Percentiles rank a stretch among this genome's conserved stretches.
Evolutionary conservation across 768 basidiomycete species (phyloP).

Genomic region (Hemileccinum impolitum): DNA sequence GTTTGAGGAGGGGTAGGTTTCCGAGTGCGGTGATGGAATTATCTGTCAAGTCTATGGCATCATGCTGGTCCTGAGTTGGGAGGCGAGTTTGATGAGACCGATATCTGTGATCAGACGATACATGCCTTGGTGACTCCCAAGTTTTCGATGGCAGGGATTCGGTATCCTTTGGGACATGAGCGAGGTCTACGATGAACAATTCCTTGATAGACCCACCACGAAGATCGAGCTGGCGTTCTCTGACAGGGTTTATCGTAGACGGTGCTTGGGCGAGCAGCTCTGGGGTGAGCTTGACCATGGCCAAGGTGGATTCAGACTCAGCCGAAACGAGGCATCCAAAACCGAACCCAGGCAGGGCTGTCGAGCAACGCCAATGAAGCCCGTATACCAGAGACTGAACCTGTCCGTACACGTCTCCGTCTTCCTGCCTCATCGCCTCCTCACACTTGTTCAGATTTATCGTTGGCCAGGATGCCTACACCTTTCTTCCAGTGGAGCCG

Average conservation of each 20-base stretch:
- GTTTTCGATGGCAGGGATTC: conserved; percentile 96
- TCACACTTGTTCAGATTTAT: conserved; percentile 46
- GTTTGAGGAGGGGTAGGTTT: conserved; percentile 84
- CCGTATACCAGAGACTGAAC: conserved; percentile 69
- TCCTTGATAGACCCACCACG: conserved; percentile 54
- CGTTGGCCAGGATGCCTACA: conserved; percentile 72
- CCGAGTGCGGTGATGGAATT: conserved; percentile 80
- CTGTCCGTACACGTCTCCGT: conserved; percentile 43
- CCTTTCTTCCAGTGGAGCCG: conserved; percentile 66
- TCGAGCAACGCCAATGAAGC: conserved; percentile 49
- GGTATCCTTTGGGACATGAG: conserved; percentile 61
- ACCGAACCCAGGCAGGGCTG: conserved; percentile 1
- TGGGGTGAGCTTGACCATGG: conserved; percentile 87
- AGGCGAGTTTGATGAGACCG: conserved; percentile 15
- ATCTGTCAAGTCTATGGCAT: conserved; percentile 92
- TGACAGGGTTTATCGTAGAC: conserved; percentile 76
- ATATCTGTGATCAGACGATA: conserved; percentile 20
- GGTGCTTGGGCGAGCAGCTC: conserved; percentile 83
- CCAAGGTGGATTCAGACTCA: conserved; percentile 34
- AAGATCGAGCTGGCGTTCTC: conserved; percentile 89
- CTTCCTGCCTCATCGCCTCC: conserved; percentile 4
- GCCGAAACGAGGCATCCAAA: conserved; percentile 22
- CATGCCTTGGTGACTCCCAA: conserved; percentile 85
- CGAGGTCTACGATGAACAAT: not conserved
- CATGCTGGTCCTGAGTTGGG: conserved; percentile 74